Percentiles rank a stretch among this genome's conserved stretches.
These are phyloP conservation scores for Chaetomium sp. DNA, from an alignment of 2,329 filamentous ascomycete genomes.

Conservation along the genomic window DNA sequence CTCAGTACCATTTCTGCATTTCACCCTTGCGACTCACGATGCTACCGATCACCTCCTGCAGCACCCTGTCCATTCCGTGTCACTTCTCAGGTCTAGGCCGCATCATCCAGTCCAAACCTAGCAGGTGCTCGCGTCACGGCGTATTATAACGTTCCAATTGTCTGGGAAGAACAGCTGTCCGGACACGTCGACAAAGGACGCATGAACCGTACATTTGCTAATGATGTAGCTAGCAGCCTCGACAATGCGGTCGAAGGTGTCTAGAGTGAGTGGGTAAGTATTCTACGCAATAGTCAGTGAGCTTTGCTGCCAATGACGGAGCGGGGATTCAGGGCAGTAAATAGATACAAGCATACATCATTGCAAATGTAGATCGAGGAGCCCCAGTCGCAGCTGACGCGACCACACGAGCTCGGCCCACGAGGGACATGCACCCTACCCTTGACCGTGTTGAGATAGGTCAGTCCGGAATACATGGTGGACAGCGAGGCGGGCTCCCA, in stretches of 20 bases:
- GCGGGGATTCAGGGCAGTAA: no score
- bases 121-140: background rate
- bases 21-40: no score
- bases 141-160: slow-evolving; percentile 2
- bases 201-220: background rate
- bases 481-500: background rate
- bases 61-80: no score
- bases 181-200: background rate
- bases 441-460: background rate
- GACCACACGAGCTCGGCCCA: background rate
- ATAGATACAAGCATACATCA: background rate
- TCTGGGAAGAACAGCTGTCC: slow-evolving; percentile 1
- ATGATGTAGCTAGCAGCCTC: background rate
- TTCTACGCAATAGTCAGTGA: no score
- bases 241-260: background rate
- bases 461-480: background rate
- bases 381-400: background rate
- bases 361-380: background rate
- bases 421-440: background rate
- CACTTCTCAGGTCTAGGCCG: no score
- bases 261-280: no score
- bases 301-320: no score
- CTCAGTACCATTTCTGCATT: no score
- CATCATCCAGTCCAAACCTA: background rate
- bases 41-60: no score